Base-by-base conservation (phyloP, 2,329 filamentous ascomycete genomes). In the Acarospora socialis region DNA sequence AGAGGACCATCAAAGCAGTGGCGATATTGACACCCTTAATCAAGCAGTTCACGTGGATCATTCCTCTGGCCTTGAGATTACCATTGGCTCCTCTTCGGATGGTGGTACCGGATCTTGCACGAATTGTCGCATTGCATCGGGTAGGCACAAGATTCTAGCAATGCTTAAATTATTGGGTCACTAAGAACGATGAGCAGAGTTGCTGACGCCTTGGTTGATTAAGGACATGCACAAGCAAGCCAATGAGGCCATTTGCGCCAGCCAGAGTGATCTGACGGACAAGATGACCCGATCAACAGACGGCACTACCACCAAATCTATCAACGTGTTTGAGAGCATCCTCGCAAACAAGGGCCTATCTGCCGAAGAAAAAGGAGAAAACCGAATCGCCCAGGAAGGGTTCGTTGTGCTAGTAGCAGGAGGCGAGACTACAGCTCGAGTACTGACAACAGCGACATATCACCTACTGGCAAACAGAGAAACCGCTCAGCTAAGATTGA, bases 341-440 rank as follows among this genome's bases (percentile, higher is more conserved):
- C 10, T 33, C 14, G 15, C 21, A 9, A 34, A 19, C 34, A 18
- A 33, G 7, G 10, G 6, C 10, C 22, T 37, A 16, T 15, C 30
- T 8, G 14, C 13, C 3, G 10, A 24, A 2, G 35, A 37, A 15
- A 35, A 37, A 13, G 7, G 16, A 14, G 13, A 4, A n/a, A 9
- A 34, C 13, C n/a, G 35, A 10, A 27, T 37, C 2, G 32, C 35
- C 9, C 35, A 37, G 14, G 32, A 37, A 30, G 35, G 23, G 3
- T 35, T 35, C 16, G 17, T 3, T 4, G n/a, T 37, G 4, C 1
- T 37, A 5, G 19, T 24, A 9, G 32, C 32, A n/a, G 35, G n/a
- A 13, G 10, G 35, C 19, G 32, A 23, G 13, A 37, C 35, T 6
- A 37, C 35, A 30, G 35, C 35, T 19, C 17, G 33, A 15, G 21